Base-by-base conservation (phyloP, 495 filamentous ascomycete species). In the Annulohypoxylon maeteangense region DNA sequence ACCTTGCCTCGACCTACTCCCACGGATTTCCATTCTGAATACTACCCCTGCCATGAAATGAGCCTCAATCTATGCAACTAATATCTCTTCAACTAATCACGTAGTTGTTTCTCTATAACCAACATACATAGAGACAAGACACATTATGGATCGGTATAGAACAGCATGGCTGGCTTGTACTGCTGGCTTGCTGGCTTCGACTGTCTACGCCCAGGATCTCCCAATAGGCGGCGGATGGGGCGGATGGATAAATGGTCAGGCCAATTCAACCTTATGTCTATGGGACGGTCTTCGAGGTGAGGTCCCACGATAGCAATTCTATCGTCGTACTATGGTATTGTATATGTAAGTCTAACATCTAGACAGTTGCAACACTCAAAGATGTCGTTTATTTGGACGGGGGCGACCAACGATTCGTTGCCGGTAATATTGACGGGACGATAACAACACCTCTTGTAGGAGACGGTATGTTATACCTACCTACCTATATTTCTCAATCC, bases 341-440 rank as follows among this genome's bases (percentile, higher is more conserved):
- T 31, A 20, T 29, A 14, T 36, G 4, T 51, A 12, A 57, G 73
- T 1, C 47, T 82, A 55, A 82, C 72, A 20, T 53, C 16, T n/a
- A 7, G 14, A 32, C 61, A 90, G 90, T 84, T 66, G 86, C 86
- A 51, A 77, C 90, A 1, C 81, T 92, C 44, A 86, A 84, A 23
- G 89, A 93, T 71, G 90, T 84, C 1, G 78, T 92, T 25, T 93
- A 90, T 70, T 60, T 93, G 18, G 90, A 93, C 74, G 91, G 91
- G 42, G 91, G 91, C 2, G 48, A 71, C 60, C 61, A 89, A 23
- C 84, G 68, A 68, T 89, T 85, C 81, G 44, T 79, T 34, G 78
- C 80, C 1, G 84, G 82, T 14, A 38, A 85, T 16, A 70, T 74
- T 3, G 78, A 85, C 67, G 85, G 83, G 1, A 55, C 60, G 27